These are phyloP conservation scores for Cucurbita maxima DNA, from an alignment of 306 rosid species.

Conservation along the genomic window DNA sequence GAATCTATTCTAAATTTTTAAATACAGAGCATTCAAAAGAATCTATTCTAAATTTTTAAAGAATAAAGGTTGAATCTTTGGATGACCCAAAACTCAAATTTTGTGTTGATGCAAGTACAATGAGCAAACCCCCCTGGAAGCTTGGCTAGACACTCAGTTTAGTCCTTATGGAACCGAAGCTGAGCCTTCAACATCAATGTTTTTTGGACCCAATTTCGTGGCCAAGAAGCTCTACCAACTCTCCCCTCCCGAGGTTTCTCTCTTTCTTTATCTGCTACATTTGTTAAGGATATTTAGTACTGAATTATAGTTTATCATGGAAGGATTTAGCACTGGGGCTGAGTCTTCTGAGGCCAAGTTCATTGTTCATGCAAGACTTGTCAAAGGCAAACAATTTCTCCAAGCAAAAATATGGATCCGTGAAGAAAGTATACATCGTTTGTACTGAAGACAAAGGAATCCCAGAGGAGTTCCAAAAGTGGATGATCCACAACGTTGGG, in stretches of 20 bases:
- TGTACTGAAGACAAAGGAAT: slow-evolving; percentile 11
- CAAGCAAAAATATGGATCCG: slow-evolving; percentile 8
- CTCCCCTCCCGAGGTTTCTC: background rate
- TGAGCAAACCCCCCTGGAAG: background rate
- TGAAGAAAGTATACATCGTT: slow-evolving; percentile 1
- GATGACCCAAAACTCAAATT: background rate
- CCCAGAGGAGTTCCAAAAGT: background rate
- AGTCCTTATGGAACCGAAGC: background rate
- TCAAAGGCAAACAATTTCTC: background rate
- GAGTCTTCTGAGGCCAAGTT: background rate
- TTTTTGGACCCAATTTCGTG: background rate
- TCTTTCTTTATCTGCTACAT: background rate
- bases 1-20: too few species aligned
- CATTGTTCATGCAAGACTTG: background rate
- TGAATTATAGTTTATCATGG: too few species aligned
- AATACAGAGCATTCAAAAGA: too few species aligned
- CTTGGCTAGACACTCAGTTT: background rate
- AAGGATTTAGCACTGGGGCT: background rate
- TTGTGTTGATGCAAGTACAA: background rate
- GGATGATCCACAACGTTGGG: slow-evolving; percentile 7
- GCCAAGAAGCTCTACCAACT: background rate
- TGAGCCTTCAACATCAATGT: background rate
- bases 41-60: too few species aligned
- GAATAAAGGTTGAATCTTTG: background rate
- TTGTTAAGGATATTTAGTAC: too few species aligned